Base-by-base conservation (phyloP, 2,329 filamentous ascomycete species). In the Aureobasidium sp. region DNA sequence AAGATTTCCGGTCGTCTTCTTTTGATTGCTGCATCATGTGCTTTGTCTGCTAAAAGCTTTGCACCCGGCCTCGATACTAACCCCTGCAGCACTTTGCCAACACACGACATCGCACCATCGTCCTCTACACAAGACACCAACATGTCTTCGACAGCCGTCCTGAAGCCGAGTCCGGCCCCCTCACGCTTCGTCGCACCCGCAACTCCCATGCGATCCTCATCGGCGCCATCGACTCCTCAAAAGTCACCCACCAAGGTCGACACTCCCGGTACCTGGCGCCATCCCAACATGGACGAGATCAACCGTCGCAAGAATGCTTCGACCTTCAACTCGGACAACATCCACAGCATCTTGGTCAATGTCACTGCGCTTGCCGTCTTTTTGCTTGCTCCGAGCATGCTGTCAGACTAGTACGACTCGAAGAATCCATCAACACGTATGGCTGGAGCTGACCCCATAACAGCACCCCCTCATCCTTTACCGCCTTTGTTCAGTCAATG, bases 281-380 rank as follows among this genome's bases (percentile, higher is more conserved):
- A 98, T 68, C 93, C 93, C 29, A 83, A 85, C 58, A 78, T 96
- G 59, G 79, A 89, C 63, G 91, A 97, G 70, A 94, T 98, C 66
- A 83, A 86, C 14, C 79, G 80, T 58, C 83, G 93, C 48, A 87
- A 90, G 65, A 84, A 88, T 67, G 84, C 84, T 17, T 82, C 83
- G 12, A 86, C 78, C 42, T 95, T 97, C 67, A 82, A 84, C 53
- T 83, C 90, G 61, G 80, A 80, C 66, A 91, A 95, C 59, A 71
- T 93, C 44, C 79, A 76, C 56, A 79, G 77, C 50, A 81, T 95
- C 48, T 65, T 81, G 25, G 81, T 84, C 70, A 95, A 94, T 67
- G 67, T 78, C 1, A 70, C 68, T 8, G 74, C 83, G 32, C 64
- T 86, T 34, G 35, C 79, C 25, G 61, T 69, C 12, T 75, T 76